Evolutionary conservation across 192 early-diverging fungal genomes (phyloP), one percentile per base, ranked within the genome.

Genomic region (Coemansia javaensis): DNA sequence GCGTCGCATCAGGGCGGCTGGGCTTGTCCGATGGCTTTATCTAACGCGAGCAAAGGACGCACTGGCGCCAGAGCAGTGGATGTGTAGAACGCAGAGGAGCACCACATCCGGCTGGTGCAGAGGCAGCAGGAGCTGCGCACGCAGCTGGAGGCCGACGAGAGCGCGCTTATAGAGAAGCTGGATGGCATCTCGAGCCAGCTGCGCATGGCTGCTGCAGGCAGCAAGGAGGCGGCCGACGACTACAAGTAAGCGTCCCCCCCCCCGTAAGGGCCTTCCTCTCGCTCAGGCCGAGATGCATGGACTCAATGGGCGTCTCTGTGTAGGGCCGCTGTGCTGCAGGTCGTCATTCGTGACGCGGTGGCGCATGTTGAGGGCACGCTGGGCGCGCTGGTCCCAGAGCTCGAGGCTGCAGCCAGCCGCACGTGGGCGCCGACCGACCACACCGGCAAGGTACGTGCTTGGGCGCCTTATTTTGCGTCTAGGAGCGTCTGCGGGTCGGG

Each of bases 81-180:
- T n/a, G n/a, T 37, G 32, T 66, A 66, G 65, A 40, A 48, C 1
- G 15, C 66, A 32, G 57, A 65, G 7, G 63, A 65, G 20, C 58
- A 33, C 13, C 45, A 65, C 31, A 38, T 73, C 4, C 39, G 46
- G 14, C 27, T 43, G 13, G 39, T 40, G 40, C 33, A 12, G 10
- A 39, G 49, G 5, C 23, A 47, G n/a, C 50, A 43, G 15, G 21
- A 33, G 13, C 34, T 44, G 8, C 45, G 32, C 8, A 21, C 40
- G 16, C 40, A 32, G 15, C 43, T 66, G 7, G 35, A 24, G 4
- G 25, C 38, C 9, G 24, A 23, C 18, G 48, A 44, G 27, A 6
- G 33, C 1, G 50, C 46, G 20, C 53, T 73, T 7, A 44, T 35
- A 13, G 32, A 52, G 21, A 57, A 57, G 20, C 22, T 73, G n/a